These are phyloP conservation scores for Fusarium liriodendri DNA, from an alignment of 2,329 filamentous ascomycete genomes.

Conservation along the genomic window DNA sequence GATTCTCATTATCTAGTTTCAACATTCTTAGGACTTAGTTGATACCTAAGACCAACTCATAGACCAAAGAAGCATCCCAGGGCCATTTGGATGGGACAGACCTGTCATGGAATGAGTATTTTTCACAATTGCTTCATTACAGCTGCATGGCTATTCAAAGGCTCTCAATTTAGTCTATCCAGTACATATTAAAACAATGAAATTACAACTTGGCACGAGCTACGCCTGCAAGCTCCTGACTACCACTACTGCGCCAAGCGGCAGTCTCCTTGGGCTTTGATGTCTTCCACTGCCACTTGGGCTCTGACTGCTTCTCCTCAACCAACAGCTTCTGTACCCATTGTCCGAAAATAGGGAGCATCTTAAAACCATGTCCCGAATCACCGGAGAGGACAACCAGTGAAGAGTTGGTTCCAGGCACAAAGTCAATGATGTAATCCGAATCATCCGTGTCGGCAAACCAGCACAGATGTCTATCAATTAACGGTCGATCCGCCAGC, in stretches of 20 bases:
- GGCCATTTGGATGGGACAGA: not conserved
- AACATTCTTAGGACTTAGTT: not conserved
- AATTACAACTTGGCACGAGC: slow-evolving; percentile 26
- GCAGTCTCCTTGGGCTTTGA: slow-evolving; percentile 19
- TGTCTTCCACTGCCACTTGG: slow-evolving; percentile 32
- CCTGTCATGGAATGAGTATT: not conserved
- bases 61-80: not conserved
- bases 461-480: slow-evolving; percentile 29
- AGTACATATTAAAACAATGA: not conserved
- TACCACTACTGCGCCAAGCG: slow-evolving; percentile 29
- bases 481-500: slow-evolving; percentile 8
- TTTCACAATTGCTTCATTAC: not conserved
- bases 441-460: slow-evolving; percentile 31
- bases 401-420: slow-evolving; percentile 17
- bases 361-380: slow-evolving; percentile 25
- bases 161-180: not conserved
- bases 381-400: slow-evolving; percentile 20
- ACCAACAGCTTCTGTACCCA: slow-evolving; percentile 21
- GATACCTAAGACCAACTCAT: not conserved
- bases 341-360: slow-evolving; percentile 26
- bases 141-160: not conserved
- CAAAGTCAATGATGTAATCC: slow-evolving; percentile 31
- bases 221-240: slow-evolving; percentile 24
- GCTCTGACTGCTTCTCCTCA: slow-evolving; percentile 12
- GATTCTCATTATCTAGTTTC: not conserved